A percentile compares a stretch with the other conserved stretches of the same genome.
Conservation (phyloP, 2,329 filamentous ascomycete species). For the Clarireedia monteithiana region DNA sequence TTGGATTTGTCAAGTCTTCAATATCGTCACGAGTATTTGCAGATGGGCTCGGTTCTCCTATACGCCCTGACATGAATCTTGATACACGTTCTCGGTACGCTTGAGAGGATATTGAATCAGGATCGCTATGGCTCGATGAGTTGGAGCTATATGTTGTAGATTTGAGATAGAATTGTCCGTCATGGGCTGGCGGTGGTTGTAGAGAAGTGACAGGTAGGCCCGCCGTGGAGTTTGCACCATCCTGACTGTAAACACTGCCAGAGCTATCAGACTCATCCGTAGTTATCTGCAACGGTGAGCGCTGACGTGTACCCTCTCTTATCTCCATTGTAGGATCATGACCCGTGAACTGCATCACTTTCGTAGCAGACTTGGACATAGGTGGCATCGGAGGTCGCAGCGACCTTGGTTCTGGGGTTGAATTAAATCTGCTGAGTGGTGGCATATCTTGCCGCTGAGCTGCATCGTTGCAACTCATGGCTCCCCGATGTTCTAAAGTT, state of each 20-base stretch:
- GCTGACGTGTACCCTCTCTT: neutral
- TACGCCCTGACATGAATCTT: neutral
- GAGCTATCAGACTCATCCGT: constrained; percentile 7
- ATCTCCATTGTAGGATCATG: constrained; percentile 11
- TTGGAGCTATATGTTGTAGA: neutral
- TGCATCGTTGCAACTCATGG: neutral
- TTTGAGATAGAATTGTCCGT: neutral
- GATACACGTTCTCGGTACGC: constrained; percentile 4
- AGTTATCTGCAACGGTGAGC: neutral
- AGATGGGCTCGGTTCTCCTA: neutral
- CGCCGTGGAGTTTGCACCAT: neutral
- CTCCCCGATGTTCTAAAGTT: neutral
- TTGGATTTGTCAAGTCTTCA: constrained; percentile 9
- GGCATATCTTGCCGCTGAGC: neutral
- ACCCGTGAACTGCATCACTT: constrained; percentile 19
- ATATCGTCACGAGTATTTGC: neutral
- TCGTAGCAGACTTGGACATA: constrained; percentile 14
- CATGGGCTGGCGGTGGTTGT: neutral
- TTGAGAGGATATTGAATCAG: neutral
- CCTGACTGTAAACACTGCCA: constrained; percentile 2
- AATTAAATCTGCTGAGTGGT: neutral
- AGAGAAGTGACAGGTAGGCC: neutral
- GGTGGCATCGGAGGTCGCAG: neutral
- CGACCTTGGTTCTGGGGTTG: constrained; percentile 1
- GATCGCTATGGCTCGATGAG: neutral